Conservation (phyloP, 1,284 basidiomycete genomes). For the Somion occarium region DNA sequence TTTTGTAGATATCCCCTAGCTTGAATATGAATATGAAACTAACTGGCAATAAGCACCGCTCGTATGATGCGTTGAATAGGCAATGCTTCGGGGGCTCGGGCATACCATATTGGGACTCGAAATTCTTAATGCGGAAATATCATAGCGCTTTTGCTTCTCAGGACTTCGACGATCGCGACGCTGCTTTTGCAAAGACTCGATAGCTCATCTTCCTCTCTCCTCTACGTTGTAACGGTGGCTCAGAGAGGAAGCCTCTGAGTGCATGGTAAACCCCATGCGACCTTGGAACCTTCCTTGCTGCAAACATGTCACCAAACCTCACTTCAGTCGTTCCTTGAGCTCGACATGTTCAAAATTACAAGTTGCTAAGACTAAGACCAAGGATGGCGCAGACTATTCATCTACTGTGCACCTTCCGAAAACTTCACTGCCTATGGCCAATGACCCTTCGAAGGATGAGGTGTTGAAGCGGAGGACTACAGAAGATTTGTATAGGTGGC, state of each 20-base stretch:
- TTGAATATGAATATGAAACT: background rate
- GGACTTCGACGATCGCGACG: too few relatives aligned
- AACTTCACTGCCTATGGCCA: conserved; percentile 77
- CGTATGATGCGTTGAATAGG: too few relatives aligned
- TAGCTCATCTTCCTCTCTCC: too few relatives aligned
- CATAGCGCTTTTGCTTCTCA: too few relatives aligned
- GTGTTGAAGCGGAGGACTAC: conserved; percentile 66
- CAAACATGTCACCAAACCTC: background rate
- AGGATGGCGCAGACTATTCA: background rate
- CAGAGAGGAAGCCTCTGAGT: background rate
- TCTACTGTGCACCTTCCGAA: conserved; percentile 82
- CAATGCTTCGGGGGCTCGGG: too few relatives aligned
- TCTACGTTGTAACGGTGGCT: too few relatives aligned
- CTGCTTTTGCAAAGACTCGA: too few relatives aligned
- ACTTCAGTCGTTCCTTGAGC: background rate
- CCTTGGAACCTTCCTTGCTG: background rate
- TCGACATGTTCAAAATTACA: background rate
- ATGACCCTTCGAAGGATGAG: conserved; percentile 64
- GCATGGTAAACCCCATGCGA: background rate
- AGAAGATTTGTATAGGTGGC: conserved; percentile 80
- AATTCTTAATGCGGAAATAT: too few relatives aligned
- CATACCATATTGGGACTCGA: too few relatives aligned
- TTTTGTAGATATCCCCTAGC: background rate
- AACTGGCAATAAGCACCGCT: too few relatives aligned
- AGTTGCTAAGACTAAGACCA: background rate